Evolutionary conservation across 2,329 filamentous ascomycete species (phyloP).

Genomic region (Nannizziopsis barbatae): DNA sequence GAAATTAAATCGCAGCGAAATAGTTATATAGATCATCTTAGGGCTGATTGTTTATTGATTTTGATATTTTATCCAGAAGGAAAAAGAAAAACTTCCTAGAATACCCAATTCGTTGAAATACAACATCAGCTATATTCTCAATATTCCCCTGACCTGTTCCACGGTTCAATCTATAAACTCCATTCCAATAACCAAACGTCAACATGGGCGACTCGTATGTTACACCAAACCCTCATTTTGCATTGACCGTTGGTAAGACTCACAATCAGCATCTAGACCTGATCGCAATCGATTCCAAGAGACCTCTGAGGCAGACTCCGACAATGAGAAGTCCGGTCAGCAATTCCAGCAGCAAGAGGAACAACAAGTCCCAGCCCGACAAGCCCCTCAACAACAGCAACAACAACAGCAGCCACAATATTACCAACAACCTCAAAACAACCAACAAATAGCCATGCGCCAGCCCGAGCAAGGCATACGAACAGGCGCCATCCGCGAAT

Average conservation of each 20-base stretch:
- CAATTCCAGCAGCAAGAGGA: background rate
- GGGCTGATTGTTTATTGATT: background rate
- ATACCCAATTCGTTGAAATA: background rate
- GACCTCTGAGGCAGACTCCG: constrained; percentile 2
- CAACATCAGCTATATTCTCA: background rate
- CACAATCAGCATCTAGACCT: constrained; percentile 1
- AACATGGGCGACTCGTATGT: constrained; percentile 8
- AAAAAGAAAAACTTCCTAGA: background rate
- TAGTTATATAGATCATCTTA: background rate
- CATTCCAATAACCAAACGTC: constrained; percentile 1
- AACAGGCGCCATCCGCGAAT: constrained; percentile 18
- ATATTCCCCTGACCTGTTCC: background rate
- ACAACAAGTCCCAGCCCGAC: background rate
- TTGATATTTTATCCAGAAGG: too few species aligned
- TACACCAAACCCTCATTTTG: background rate
- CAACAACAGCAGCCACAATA: background rate
- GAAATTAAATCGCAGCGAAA: background rate
- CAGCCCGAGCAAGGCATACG: background rate
- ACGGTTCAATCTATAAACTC: background rate
- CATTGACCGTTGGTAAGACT: background rate
- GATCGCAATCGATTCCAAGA: constrained; percentile 2
- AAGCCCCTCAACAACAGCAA: background rate
- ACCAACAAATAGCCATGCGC: background rate
- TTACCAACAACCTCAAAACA: background rate
- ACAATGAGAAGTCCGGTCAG: background rate